Evolutionary conservation across 2,329 filamentous ascomycete species (phyloP).

Genomic region (Microcera coccophila): DNA sequence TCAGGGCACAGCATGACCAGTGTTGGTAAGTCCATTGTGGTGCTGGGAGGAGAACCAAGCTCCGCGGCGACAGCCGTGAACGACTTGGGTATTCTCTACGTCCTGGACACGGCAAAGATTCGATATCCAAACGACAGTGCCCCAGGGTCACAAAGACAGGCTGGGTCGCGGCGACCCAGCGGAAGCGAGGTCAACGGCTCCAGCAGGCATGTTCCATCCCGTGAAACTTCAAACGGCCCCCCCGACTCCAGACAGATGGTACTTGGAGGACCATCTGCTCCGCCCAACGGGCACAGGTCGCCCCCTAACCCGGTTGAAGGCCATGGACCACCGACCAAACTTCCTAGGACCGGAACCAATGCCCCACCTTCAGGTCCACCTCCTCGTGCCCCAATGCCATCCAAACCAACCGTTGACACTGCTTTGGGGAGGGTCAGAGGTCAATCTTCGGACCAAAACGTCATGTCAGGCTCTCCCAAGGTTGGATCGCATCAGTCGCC

Average conservation of each 20-base stretch:
- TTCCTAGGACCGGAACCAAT: slow-evolving; percentile 27
- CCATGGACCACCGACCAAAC: slow-evolving; percentile 36
- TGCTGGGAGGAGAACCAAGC: slow-evolving; percentile 91
- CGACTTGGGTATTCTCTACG: slow-evolving; percentile 84
- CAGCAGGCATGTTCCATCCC: slow-evolving; percentile 39
- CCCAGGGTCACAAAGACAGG: slow-evolving; percentile 33
- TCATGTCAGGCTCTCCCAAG: slow-evolving; percentile 36
- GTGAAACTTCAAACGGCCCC: slow-evolving; percentile 52
- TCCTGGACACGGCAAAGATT: slow-evolving; percentile 93
- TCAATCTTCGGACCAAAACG: slow-evolving; percentile 46
- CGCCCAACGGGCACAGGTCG: slow-evolving; percentile 41
- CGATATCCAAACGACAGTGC: slow-evolving; percentile 79
- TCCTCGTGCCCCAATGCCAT: slow-evolving; percentile 51
- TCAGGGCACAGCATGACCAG: slow-evolving; percentile 98
- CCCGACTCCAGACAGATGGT: slow-evolving; percentile 47
- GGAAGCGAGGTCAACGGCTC: slow-evolving; percentile 32
- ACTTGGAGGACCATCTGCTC: slow-evolving; percentile 24
- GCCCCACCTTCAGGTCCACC: slow-evolving; percentile 48
- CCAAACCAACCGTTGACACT: slow-evolving; percentile 43
- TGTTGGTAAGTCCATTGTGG: slow-evolving; percentile 86
- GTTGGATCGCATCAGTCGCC: slow-evolving; percentile 38
- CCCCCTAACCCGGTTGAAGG: slow-evolving; percentile 39
- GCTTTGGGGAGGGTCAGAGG: slow-evolving; percentile 45
- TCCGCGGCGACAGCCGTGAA: slow-evolving; percentile 74
- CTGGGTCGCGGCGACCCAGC: slow-evolving; percentile 41